Base-by-base conservation (phyloP, 306 rosid species). In the Quercus mongolica region DNA sequence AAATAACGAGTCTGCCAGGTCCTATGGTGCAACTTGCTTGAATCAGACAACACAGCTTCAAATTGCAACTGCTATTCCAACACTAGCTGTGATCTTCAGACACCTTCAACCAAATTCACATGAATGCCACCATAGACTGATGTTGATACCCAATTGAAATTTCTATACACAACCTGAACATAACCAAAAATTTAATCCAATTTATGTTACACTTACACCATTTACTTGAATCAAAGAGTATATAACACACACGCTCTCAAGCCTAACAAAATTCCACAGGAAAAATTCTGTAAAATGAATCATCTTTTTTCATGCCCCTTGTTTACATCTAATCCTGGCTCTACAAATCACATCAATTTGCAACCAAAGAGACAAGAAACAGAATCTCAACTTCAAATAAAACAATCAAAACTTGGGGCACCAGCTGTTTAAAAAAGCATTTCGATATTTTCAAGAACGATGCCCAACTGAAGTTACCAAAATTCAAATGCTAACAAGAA, bases 291-390 rank as follows among this genome's bases (percentile, higher is more conserved):
- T 57, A 26, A 28, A 69, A 80, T 67, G 72, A 88, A 79, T 76
- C 74, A 49, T 62, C 81, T 76, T 79, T 61, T 81, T 51, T 78
- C 51, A 46, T 15, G 74, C 30, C 75, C 59, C 75, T 69, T 80
- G 49, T 35, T 55, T 54, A 68, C n/a, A 14, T 38, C 56, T 33
- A 83, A 77, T 78, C 93, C 98, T 91, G 96, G 77, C 83, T 78
- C 86, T 79, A 74, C 51, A 75, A 68, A 80, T 31, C 51, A 21
- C 31, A 80, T 83, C 69, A 78, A 63, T 77, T 33, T 72, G 65
- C 21, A 44, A 44, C 78, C 64, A 54, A n/a, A 52, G n/a, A 82
- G 21, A 79, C 38, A 13, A 56, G 77, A 18, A 71, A 51, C 9
- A 56, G 15, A 23, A 74, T 21, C 54, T 33, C 38, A 15, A 31